Conservation (phyloP, 2,329 filamentous ascomycete genomes). For the Gnomoniopsis sp. region DNA sequence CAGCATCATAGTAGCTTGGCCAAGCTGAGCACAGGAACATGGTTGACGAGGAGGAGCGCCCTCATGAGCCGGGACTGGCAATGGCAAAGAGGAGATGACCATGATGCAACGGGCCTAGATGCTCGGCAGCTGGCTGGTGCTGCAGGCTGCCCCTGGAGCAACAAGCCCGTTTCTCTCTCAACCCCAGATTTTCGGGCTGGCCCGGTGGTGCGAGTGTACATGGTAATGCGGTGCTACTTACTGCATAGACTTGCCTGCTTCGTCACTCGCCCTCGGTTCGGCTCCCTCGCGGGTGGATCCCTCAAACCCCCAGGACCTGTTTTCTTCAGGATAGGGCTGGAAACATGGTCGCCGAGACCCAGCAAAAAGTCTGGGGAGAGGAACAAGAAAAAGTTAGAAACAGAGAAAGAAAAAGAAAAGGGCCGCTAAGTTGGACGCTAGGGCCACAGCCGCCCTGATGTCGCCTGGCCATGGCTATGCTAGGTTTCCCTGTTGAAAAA, state of each 20-base stretch:
- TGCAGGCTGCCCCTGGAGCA: slow-evolving; percentile 2
- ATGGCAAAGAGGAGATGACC: not conserved
- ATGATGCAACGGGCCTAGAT: not conserved
- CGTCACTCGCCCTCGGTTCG: not conserved
- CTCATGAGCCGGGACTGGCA: not conserved
- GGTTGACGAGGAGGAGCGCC: too few species aligned
- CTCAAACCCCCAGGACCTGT: too few species aligned
- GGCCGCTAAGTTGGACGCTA: slow-evolving; percentile 1
- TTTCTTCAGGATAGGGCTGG: slow-evolving; percentile 8
- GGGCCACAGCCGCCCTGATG: not conserved
- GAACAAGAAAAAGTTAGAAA: too few species aligned
- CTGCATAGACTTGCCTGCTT: too few species aligned
- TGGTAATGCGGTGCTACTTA: too few species aligned
- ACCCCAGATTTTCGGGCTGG: slow-evolving; percentile 19
- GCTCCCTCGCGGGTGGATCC: too few species aligned
- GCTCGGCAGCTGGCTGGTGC: not conserved
- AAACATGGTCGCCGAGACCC: not conserved
- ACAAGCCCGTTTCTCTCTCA: slow-evolving; percentile 1
- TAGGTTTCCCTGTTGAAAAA: not conserved
- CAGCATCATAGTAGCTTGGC: too few species aligned
- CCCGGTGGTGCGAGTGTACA: not conserved
- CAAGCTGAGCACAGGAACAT: too few species aligned
- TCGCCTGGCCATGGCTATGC: not conserved
- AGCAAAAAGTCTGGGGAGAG: slow-evolving; percentile 15
- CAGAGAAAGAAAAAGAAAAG: too few species aligned